Evolutionary conservation across 345 rosid species (phyloP).

Genomic region (Linum usitatissimum): DNA sequence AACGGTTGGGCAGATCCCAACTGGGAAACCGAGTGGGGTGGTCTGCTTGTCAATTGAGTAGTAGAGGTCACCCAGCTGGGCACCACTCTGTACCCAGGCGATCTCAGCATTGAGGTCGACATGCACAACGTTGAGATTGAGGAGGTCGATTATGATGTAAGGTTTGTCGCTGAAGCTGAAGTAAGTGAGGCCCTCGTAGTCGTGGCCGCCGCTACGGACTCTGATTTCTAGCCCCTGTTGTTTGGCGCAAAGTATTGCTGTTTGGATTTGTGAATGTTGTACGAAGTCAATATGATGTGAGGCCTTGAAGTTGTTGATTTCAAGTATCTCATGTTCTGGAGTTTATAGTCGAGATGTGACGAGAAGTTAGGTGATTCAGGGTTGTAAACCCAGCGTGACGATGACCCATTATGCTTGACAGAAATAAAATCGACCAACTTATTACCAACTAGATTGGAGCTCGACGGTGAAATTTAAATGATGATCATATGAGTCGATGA

Average conservation of each 20-base stretch:
- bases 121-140: background rate
- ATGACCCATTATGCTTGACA: background rate
- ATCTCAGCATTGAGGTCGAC: background rate
- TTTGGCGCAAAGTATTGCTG: no score
- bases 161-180: background rate
- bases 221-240: no score
- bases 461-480: background rate
- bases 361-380: background rate
- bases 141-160: background rate
- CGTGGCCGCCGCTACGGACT: background rate
- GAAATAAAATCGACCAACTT: background rate
- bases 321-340: background rate
- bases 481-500: background rate
- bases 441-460: background rate
- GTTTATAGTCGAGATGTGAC: background rate
- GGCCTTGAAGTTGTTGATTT: no score
- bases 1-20: background rate
- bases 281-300: no score
- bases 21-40: background rate
- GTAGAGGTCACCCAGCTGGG: background rate
- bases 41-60: background rate
- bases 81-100: background rate
- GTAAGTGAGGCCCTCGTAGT: background rate
- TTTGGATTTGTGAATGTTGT: no score
- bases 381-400: background rate